phyloP scores from a whole-genome alignment of 2,329 filamentous ascomycete species.

The Verticillium tricorpus region DNA sequence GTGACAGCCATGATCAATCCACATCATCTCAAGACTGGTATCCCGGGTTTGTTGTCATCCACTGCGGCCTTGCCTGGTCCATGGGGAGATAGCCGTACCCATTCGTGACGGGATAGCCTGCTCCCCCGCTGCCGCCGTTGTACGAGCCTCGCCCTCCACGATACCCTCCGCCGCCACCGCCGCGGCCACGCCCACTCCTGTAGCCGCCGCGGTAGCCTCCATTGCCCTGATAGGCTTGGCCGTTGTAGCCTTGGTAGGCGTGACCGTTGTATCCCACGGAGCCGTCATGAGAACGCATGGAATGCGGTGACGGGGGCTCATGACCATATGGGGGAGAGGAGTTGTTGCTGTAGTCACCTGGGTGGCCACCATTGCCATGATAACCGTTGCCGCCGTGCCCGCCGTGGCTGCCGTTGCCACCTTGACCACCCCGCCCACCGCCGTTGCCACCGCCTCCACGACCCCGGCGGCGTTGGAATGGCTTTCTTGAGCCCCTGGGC shows the following conservation, averaged over 20 bases:
- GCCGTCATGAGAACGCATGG: neutral
- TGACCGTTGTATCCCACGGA: neutral
- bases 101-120: neutral
- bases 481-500: slow-evolving; percentile 30
- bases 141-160: slow-evolving; percentile 2
- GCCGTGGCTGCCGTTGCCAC: slow-evolving; percentile 1
- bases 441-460: slow-evolving; percentile 8
- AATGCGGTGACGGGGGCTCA: neutral
- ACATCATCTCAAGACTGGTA: neutral
- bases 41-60: slow-evolving; percentile 4
- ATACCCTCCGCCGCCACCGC: slow-evolving; percentile 1
- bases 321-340: neutral
- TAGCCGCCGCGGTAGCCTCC: slow-evolving; percentile 3
- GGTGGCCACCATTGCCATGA: neutral
- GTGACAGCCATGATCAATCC: neutral
- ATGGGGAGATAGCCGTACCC: slow-evolving; percentile 1
- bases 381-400: neutral
- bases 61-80: slow-evolving; percentile 4
- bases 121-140: neutral
- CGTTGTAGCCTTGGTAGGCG: neutral
- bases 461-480: slow-evolving; percentile 23
- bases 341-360: neutral
- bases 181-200: neutral
- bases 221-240: slow-evolving; percentile 7
- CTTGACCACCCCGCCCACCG: neutral